Conservation (phyloP, 371 early-diverging fungal species). For the Mortierella sp. region DNA sequence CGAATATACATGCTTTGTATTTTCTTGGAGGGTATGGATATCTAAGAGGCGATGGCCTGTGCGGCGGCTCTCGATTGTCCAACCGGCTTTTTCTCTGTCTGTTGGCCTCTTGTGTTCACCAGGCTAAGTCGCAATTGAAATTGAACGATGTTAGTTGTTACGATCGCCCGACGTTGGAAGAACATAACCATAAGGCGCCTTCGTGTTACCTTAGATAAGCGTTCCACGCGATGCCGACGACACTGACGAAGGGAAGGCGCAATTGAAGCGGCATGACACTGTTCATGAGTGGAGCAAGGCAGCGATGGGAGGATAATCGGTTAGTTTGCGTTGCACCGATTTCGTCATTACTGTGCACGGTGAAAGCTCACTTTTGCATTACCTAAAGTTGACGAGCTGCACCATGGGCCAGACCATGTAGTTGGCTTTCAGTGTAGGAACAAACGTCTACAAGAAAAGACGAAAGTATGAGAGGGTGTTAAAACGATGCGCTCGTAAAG, state of each 20-base stretch:
- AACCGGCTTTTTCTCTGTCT: not conserved
- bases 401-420: slow-evolving; percentile 87
- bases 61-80: not conserved
- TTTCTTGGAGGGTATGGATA: not conserved
- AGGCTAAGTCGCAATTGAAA: not conserved
- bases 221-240: slow-evolving; percentile 86
- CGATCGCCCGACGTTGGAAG: not conserved
- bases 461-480: not conserved
- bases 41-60: not conserved
- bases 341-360: not conserved
- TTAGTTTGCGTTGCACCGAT: not conserved
- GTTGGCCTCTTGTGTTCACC: slow-evolving; percentile 5
- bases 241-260: slow-evolving; percentile 82
- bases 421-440: slow-evolving; percentile 79
- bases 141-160: not conserved
- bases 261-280: slow-evolving; percentile 76
- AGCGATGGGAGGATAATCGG: not conserved
- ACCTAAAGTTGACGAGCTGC: slow-evolving; percentile 83
- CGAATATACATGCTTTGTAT: not conserved
- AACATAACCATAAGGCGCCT: not conserved
- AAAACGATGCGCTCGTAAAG: not conserved
- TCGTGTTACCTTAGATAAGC: slow-evolving; percentile 71
- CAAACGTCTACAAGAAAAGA: slow-evolving; percentile 48
- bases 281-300: not conserved
- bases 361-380: not conserved